Percentiles rank a stretch among this genome's conserved stretches.
phyloP scores from a whole-genome alignment of 768 basidiomycete species.

The Boletus reticuloceps region DNA sequence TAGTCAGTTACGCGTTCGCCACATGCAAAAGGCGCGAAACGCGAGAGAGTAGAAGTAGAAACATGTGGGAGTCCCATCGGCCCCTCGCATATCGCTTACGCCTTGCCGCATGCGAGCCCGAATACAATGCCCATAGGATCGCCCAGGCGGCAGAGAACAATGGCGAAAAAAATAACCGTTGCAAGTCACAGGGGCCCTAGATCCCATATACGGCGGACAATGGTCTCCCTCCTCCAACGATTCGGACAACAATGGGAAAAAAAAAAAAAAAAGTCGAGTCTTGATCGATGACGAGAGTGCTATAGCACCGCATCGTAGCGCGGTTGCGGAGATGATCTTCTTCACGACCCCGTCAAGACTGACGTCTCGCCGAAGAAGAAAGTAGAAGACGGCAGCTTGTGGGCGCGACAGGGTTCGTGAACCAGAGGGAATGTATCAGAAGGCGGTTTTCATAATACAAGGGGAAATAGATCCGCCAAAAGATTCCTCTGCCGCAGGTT shows the following conservation, averaged over 20 bases:
- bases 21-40: background rate
- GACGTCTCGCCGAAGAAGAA: background rate
- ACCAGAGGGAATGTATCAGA: slow-evolving; percentile 1
- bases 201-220: slow-evolving; percentile 24
- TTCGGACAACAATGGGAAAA: slow-evolving; percentile 13
- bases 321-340: slow-evolving; percentile 13
- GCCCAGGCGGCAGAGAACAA: slow-evolving; percentile 4
- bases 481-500: slow-evolving; percentile 1
- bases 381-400: background rate
- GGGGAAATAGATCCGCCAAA: slow-evolving; percentile 1
- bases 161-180: background rate
- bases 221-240: background rate
- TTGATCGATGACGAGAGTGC: slow-evolving; percentile 6
- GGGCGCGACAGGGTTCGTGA: background rate
- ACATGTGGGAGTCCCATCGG: background rate
- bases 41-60: background rate
- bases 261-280: no score
- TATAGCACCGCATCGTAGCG: slow-evolving; percentile 5
- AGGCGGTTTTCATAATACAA: background rate
- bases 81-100: background rate
- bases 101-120: no score
- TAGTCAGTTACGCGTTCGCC: slow-evolving; percentile 9
- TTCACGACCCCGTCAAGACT: background rate
- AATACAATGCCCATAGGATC: background rate
- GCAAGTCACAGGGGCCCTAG: slow-evolving; percentile 3